Percentiles rank a stretch among this genome's conserved stretches.
phyloP scores from a whole-genome alignment of 192 early-diverging fungal genomes.

The Linnemannia hyalina region DNA sequence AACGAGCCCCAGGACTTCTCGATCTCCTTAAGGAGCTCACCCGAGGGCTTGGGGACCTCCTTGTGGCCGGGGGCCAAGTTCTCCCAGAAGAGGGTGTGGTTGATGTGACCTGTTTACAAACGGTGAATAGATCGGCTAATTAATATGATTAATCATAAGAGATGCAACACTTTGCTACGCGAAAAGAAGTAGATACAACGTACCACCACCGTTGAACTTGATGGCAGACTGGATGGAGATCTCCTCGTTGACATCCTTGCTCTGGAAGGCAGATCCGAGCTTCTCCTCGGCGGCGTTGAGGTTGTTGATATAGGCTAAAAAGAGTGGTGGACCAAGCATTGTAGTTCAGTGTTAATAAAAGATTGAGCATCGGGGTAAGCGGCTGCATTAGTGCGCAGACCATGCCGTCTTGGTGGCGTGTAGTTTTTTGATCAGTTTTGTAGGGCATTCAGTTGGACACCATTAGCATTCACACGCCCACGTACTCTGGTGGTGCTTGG shows the following conservation, averaged over 20 bases:
- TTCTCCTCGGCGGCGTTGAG: conserved; percentile 96
- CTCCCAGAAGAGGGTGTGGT: conserved; percentile 95
- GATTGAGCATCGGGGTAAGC: background rate
- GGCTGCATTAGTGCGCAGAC: background rate
- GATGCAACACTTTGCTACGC: no score
- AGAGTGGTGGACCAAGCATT: background rate
- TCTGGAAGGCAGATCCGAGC: conserved; percentile 74
- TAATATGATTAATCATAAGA: background rate
- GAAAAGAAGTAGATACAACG: background rate
- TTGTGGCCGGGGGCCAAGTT: conserved; percentile 93
- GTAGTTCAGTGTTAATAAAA: background rate
- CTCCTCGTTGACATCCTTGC: conserved; percentile 78
- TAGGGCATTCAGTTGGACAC: background rate
- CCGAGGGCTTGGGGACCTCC: conserved; percentile 74
- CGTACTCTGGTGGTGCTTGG: conserved; percentile 90
- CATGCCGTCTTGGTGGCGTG: conserved; percentile 15
- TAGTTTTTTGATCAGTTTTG: background rate
- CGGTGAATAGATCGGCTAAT: background rate
- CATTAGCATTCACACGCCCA: background rate
- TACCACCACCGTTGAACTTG: conserved; percentile 95
- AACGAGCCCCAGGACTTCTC: conserved; percentile 86
- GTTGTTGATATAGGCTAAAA: conserved; percentile 82
- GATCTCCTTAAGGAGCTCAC: conserved; percentile 79
- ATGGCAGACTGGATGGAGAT: conserved; percentile 84
- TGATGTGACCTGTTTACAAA: conserved; percentile 73